A percentile compares a stretch with the other conserved stretches of the same genome.
phyloP scores from a whole-genome alignment of 2,329 filamentous ascomycete genomes.

The Metarhizium brunneum region DNA sequence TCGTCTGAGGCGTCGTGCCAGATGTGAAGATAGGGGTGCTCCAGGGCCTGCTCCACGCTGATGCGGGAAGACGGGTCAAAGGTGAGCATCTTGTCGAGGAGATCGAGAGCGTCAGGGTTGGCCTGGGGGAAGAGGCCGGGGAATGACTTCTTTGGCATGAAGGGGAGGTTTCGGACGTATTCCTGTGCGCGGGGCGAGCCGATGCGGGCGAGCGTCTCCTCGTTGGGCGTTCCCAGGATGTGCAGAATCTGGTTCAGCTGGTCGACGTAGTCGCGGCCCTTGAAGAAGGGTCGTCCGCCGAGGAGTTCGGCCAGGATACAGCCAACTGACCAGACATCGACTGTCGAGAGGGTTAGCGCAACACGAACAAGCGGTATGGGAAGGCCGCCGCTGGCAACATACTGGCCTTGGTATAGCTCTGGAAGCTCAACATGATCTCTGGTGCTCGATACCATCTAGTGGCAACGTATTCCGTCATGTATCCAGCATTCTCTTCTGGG shows the following conservation, averaged over 20 bases:
- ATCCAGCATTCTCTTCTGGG: conserved; percentile 95
- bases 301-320: conserved; percentile 96
- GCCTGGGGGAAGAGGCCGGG: conserved; percentile 81
- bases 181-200: conserved; percentile 93
- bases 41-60: conserved; percentile 86
- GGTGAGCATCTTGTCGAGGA: conserved; percentile 93
- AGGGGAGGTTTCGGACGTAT: conserved; percentile 93
- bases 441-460: conserved; percentile 93
- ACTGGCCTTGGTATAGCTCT: conserved; percentile 99
- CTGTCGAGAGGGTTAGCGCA: conserved; percentile 33
- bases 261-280: conserved; percentile 97
- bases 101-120: conserved; percentile 90
- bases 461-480: conserved; percentile 99
- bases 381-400: conserved; percentile 34
- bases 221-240: conserved; percentile 92
- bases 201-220: conserved; percentile 88
- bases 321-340: conserved; percentile 98
- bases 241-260: conserved; percentile 99
- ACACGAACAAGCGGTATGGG: neutral
- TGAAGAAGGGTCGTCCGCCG: conserved; percentile 96
- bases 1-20: conserved; percentile 98
- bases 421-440: conserved; percentile 99
- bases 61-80: conserved; percentile 94
- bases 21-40: conserved; percentile 93
- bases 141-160: conserved; percentile 91